Base-by-base conservation (phyloP, 352 stramenopile species). In the Phytophthora pisi region DNA sequence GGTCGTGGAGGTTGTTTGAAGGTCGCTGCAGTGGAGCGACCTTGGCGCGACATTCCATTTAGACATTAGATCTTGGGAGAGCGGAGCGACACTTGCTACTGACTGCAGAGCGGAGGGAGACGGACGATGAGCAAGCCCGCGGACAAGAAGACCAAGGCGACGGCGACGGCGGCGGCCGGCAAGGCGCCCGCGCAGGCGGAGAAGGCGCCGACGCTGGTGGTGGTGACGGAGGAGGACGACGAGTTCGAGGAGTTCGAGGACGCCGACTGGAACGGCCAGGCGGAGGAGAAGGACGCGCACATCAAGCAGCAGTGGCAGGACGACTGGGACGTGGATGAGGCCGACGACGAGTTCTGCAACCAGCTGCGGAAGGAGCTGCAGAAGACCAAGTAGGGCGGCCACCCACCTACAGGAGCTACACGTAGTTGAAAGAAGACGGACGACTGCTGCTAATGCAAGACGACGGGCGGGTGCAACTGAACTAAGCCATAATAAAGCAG, bases 331-430 rank as follows among this genome's bases (percentile, higher is more conserved):
- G 88, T 97, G 42, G 91, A 97, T 52, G 88, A 96, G 64, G 88
- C 89, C n/a, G 91, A 97, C 68, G 89, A 97, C 75, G 91, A 97
- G 66, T 97, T 97, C 64, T 97, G 91, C 82, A 95, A 96, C 80
- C 91, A 96, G 68, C 72, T 97, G 68, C 87, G 91, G 55, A 91
- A 91, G 71, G 88, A 97, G 64, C 78, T 97, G 51, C 79, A 93
- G 64, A 96, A 96, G 78, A 79, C 79, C 67, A 91, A 89, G 67
- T 96, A 83, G 57, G 49, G 0, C 3, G 38, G 18, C 23, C 9
- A 24, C 5, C 4, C 13, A 16, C 6, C 28, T 11, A 53, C 18
- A 59, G 36, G 36, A 11, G 4, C 5, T 4, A 4, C 26, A 30
- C 4, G 4, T 30, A 30, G 26, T 30, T 30, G 26, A 30, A 30